Evolutionary conservation across 2,329 filamentous ascomycete genomes (phyloP), one percentile per base, ranked within the genome.

Genomic region (Byssochlamys sp.): DNA sequence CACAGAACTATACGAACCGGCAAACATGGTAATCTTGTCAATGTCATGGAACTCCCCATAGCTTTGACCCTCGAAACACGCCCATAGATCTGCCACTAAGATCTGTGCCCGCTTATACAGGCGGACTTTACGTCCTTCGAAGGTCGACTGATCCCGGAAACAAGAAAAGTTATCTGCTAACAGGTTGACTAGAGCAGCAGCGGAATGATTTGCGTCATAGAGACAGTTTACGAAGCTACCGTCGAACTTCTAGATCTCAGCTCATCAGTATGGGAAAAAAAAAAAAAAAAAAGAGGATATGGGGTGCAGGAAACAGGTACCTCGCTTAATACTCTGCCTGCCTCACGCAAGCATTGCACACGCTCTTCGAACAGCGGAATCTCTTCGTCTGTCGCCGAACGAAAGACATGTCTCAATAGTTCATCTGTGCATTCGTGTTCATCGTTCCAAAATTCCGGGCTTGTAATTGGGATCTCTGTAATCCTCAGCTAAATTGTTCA

Each of bases 1-100:
- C 19, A 24, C 27, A 6, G 5, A 26, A 45, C 19, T 45, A 51
- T 29, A 56, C 64, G 50, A 72, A 81, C 81, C 81, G 68, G 94
- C 91, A 77, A 99, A 99, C 87, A 97, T 97, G 60, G 94, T 99
- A 66, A 99, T 88, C 71, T 91, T 90, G 75, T 94, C 88, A 65
- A 99, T 96, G 69, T 99, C 94, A 58, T 84, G 70, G 72, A 99
- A 99, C 28, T 81, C 78, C 31, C 94, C 95, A 67, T 86, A 91
- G 27, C 82, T 80, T 63, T 87, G 79, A 52, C 90, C 91, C 55
- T 92, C 84, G 71, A 97, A 97, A 61, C 91, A 95, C 4, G 94
- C 95, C 95, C 95, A 99, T 0, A 97, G 71, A 71, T 99, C 94
- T 25, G 95, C 95, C 2, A 95, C 91, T 24, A 97, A 82, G 59